Evolutionary conservation across 495 filamentous ascomycete species (phyloP).

Genomic region (Stereocaulon alpinum): DNA sequence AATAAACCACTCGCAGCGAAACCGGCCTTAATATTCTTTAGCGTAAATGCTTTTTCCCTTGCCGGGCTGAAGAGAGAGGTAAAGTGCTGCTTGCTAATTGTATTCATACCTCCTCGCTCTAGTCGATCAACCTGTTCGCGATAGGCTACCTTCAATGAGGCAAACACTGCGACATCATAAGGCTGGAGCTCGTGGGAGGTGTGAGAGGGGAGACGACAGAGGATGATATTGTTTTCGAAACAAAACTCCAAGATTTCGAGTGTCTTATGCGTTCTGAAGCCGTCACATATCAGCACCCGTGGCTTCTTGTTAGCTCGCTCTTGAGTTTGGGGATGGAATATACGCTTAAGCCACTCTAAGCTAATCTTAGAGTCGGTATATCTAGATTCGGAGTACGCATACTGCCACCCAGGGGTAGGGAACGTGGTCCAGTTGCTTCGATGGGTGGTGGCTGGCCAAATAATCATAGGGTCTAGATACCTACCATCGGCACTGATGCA

Average conservation of each 20-base stretch:
- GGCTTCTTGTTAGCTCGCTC: conserved; percentile 7
- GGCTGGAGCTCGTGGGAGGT: too few species aligned
- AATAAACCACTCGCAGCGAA: conserved; percentile 27
- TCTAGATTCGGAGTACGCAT: background rate
- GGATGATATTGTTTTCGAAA: too few species aligned
- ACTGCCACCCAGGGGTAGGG: background rate
- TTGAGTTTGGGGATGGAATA: background rate
- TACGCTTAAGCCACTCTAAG: background rate
- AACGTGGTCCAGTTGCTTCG: background rate
- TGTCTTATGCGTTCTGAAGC: too few species aligned
- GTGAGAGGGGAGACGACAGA: too few species aligned
- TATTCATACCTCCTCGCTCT: conserved; percentile 21
- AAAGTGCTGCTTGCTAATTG: conserved; percentile 22
- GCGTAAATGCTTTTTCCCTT: conserved; percentile 25
- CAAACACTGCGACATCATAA: too few species aligned
- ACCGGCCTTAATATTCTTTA: conserved; percentile 27
- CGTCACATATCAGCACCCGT: too few species aligned
- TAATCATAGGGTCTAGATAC: background rate
- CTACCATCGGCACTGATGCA: background rate
- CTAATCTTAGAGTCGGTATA: background rate
- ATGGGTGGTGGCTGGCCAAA: background rate
- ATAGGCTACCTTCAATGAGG: conserved; percentile 12
- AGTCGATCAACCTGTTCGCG: conserved; percentile 20
- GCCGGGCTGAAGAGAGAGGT: conserved; percentile 25
- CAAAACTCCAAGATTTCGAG: too few species aligned